Evolutionary conservation across 371 early-diverging fungal genomes (phyloP), one percentile per base, ranked within the genome.

Genomic region (Mucor sp.): DNA sequence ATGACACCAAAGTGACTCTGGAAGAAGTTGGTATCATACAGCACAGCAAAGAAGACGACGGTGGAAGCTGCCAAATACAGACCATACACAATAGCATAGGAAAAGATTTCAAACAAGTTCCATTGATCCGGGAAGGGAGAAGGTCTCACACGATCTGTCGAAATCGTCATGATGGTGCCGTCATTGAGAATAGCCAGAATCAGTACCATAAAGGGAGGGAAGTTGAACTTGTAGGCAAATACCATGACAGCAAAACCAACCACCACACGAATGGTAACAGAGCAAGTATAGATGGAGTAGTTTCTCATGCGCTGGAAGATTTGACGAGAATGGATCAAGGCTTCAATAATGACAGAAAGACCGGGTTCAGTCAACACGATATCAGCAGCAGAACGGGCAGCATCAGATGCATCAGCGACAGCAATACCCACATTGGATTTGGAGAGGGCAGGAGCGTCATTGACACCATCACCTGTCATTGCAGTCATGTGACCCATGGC

Each of bases 401-500:
- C 89, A 66, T 89, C 89, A 25, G 87, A 80, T 28, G 87, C 87
- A 64, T 85, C 89, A 50, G 84, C 93, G 81, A 96, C 92, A 56
- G 90, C 90, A 63, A 90, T 86, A 77, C 90, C 90, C 48, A 89
- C 88, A 68, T 90, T 87, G 66, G 90, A 89, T 82, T 88, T 88
- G 69, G 86, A 85, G 60, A 97, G 89, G 35, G 97, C 96, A 14
- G 94, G 95, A 7, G 95, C 93, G 77, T 96, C 98, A 80, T 95
- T 96, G 64, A 94, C 94, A 78, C 96, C 95, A 77, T 96, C 96
- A 64, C 97, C 97, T 28, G 94, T 93, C 93, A 94, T 94, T 53
- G 88, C 91, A 47, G 91, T 93, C 74, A 90, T 82, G 64, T 91
- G 87, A 12, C 88, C 89, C 66, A 83, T 80, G 66, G 82, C 82